These are phyloP conservation scores for Cladophialophora immunda DNA, from an alignment of 2,329 filamentous ascomycete genomes.

Conservation along the genomic window DNA sequence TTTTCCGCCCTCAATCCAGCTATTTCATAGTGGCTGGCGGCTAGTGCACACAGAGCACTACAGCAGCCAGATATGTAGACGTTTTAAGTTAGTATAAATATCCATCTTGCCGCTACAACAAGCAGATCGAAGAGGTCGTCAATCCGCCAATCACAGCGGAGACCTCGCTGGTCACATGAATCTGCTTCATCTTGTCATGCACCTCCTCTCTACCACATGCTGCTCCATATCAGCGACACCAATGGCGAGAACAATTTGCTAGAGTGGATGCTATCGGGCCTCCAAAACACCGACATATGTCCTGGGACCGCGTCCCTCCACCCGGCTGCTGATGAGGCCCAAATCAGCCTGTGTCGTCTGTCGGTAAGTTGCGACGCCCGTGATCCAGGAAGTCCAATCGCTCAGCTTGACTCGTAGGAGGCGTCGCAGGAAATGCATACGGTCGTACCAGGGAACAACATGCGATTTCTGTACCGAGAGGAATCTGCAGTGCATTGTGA, in stretches of 20 bases:
- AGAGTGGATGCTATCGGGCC: background rate
- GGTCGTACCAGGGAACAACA: background rate
- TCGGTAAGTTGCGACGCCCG: conserved; percentile 23
- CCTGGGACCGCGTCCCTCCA: background rate
- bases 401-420: conserved; percentile 19
- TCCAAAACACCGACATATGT: background rate
- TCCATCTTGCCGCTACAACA: background rate
- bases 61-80: background rate
- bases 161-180: background rate
- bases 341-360: conserved; percentile 32
- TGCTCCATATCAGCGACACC: background rate
- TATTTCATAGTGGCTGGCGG: background rate
- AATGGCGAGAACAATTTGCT: background rate
- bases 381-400: background rate
- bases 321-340: background rate
- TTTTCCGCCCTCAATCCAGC: background rate
- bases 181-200: background rate
- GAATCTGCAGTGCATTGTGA: background rate
- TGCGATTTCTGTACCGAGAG: conserved; percentile 3
- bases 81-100: background rate
- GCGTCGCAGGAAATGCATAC: conserved; percentile 32
- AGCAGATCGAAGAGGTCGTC: background rate
- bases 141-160: background rate
- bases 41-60: background rate
- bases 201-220: background rate